phyloP scores from a whole-genome alignment of 2,329 filamentous ascomycete species.

The Kalmusia sp. region DNA sequence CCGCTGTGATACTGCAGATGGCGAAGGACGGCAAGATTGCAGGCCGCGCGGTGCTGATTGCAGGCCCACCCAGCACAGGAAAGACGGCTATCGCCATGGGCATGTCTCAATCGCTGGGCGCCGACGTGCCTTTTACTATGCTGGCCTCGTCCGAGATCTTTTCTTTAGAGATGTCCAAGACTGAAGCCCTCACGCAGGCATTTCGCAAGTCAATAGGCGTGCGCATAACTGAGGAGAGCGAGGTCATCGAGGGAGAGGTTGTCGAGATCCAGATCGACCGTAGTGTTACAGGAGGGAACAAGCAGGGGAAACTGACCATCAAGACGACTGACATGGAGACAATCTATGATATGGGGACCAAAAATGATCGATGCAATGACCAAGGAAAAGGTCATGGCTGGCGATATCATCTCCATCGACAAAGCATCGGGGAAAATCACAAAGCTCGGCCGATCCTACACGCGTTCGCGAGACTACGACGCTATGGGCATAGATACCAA shows the following conservation, averaged over 20 bases:
- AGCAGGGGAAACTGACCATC: conserved; percentile 98
- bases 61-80: conserved; percentile 93
- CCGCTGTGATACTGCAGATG: conserved; percentile 97
- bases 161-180: conserved; percentile 99
- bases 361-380: conserved; percentile 99
- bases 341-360: conserved; percentile 97
- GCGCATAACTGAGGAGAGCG: conserved; percentile 97
- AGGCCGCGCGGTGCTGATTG: conserved; percentile 90
- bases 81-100: conserved; percentile 99
- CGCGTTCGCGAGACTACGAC: conserved; percentile 95
- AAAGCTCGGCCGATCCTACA: conserved; percentile 93
- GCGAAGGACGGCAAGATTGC: conserved; percentile 99
- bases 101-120: conserved; percentile 93
- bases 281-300: conserved; percentile 93
- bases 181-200: conserved; percentile 96
- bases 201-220: conserved; percentile 99
- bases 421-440: conserved; percentile 98
- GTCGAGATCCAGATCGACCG: conserved; percentile 98
- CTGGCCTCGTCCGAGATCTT: conserved; percentile 97
- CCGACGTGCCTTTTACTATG: conserved; percentile 96
- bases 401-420: conserved; percentile 98
- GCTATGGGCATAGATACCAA: conserved; percentile 99
- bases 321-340: conserved; percentile 99
- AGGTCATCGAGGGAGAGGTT: conserved; percentile 98
- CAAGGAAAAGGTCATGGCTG: conserved; percentile 98